Conservation (phyloP, 2,329 filamentous ascomycete species). For the Plectosphaerella sp. region DNA sequence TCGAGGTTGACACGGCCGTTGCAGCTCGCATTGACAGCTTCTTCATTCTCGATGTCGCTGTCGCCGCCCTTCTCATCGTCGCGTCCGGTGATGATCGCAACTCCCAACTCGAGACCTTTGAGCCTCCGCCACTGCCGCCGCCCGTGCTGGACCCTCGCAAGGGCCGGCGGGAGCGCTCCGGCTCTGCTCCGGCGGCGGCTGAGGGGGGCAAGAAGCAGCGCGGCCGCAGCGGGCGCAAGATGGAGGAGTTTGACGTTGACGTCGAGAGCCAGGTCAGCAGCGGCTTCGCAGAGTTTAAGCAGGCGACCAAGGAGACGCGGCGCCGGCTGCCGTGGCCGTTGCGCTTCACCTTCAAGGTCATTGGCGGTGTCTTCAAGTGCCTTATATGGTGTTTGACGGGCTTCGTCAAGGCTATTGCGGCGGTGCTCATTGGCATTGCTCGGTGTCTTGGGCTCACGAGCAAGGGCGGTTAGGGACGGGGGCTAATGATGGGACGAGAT, state of each 20-base stretch:
- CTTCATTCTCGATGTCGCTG: constrained; percentile 59
- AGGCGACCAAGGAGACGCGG: constrained; percentile 29
- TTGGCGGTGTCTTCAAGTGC: constrained; percentile 51
- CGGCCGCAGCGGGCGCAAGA: constrained; percentile 23
- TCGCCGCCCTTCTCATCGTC: constrained; percentile 56
- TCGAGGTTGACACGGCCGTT: constrained; percentile 58
- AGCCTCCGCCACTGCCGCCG: constrained; percentile 46
- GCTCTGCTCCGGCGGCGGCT: constrained; percentile 13
- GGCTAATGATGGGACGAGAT: not conserved
- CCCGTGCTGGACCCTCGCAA: not conserved
- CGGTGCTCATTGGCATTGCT: constrained; percentile 45
- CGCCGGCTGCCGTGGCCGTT: constrained; percentile 47
- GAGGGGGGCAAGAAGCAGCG: constrained; percentile 21
- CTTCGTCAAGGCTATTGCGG: constrained; percentile 46
- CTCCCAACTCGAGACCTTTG: constrained; percentile 47
- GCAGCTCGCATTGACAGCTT: constrained; percentile 56
- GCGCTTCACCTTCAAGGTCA: constrained; percentile 43
- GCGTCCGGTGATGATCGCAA: constrained; percentile 53
- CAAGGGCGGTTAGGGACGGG: not conserved
- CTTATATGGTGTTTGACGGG: constrained; percentile 55
- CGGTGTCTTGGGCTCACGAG: constrained; percentile 38
- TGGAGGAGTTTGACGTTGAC: constrained; percentile 58
- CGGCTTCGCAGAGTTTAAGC: constrained; percentile 28
- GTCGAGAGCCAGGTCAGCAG: constrained; percentile 57
- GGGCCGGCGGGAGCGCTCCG: constrained; percentile 17